Base-by-base conservation (phyloP, 495 filamentous ascomycete species). In the Xylona heveae region DNA sequence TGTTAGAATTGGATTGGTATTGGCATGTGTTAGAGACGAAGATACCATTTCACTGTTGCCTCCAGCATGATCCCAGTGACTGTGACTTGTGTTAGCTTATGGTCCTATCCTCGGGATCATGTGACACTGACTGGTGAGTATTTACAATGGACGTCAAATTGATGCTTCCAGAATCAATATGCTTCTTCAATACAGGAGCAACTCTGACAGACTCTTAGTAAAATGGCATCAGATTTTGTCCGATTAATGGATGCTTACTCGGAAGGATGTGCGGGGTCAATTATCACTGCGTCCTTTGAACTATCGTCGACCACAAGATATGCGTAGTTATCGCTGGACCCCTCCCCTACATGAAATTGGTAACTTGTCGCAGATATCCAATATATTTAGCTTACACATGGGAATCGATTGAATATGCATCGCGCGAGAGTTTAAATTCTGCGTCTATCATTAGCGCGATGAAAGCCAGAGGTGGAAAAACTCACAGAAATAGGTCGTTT, bases 341-440 rank as follows among this genome's bases (percentile, higher is more conserved):
- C 90, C 55, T 68, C 74, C 84, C 85, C 88, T 93, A 26, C n/a
- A 19, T n/a, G 26, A 21, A 27, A 18, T 42, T 9, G 13, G n/a
- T n/a, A n/a, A n/a, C n/a, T n/a, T n/a, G n/a, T n/a, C n/a, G n/a
- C n/a, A n/a, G n/a, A n/a, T n/a, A n/a, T n/a, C 13, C 23, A 25
- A 13, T 25, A 25, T 25, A 25, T 25, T 25, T 13, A 12, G 65
- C 78, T 46, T 71, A 93, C 85, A 95, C 88, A 95, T 97, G 21
- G 88, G 88, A 58, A 97, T 92, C 35, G 81, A 82, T 51, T 83
- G 70, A 53, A 97, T 76, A 73, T 94, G 83, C 88, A 97, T 97
- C 41, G 59, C 51, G 48, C 58, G 51, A 7, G 43, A 48, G 13
- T 20, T 25, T 5, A 28, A 36, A 30, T 15, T 36, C 43, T 36